Evolutionary conservation across 139 green algal species (phyloP).

Genomic region (Chlorella sp.): DNA sequence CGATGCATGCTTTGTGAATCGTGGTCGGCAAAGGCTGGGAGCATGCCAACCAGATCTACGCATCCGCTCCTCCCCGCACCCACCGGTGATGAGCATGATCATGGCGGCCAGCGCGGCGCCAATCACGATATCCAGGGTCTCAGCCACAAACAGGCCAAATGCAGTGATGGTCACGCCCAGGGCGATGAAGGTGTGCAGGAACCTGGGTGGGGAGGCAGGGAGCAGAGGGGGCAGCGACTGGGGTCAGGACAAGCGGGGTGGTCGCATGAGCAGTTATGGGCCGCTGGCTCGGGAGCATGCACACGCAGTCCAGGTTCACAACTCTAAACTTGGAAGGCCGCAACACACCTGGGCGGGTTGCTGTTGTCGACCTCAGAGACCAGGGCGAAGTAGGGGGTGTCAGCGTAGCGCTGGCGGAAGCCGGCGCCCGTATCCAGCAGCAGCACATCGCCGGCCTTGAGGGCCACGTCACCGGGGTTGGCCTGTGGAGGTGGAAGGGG

Average conservation of each 20-base stretch:
- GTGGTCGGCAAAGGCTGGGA: no score
- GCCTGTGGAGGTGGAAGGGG: background rate
- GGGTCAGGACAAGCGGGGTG: background rate
- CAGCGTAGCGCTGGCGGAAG: conserved; percentile 58
- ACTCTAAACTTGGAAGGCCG: no score
- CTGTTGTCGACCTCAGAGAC: conserved; percentile 64
- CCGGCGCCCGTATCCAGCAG: conserved; percentile 61
- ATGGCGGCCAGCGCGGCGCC: conserved; percentile 54
- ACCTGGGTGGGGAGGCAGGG: background rate
- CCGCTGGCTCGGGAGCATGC: no score
- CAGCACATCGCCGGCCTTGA: conserved; percentile 64
- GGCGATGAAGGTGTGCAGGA: conserved; percentile 53
- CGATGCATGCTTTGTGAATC: no score
- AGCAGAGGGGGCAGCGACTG: no score
- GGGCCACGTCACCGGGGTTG: conserved; percentile 60
- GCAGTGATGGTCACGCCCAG: conserved; percentile 57
- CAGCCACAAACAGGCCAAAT: conserved; percentile 28
- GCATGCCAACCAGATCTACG: no score
- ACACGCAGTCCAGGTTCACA: no score
- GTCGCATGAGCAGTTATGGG: background rate
- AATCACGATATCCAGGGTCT: conserved; percentile 38
- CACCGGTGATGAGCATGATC: conserved; percentile 69
- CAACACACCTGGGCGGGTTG: conserved; percentile 29
- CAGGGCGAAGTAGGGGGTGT: conserved; percentile 63
- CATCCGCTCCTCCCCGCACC: background rate